phyloP scores from a whole-genome alignment of 2,329 filamentous ascomycete species.

The Aspergillus alliaceus region DNA sequence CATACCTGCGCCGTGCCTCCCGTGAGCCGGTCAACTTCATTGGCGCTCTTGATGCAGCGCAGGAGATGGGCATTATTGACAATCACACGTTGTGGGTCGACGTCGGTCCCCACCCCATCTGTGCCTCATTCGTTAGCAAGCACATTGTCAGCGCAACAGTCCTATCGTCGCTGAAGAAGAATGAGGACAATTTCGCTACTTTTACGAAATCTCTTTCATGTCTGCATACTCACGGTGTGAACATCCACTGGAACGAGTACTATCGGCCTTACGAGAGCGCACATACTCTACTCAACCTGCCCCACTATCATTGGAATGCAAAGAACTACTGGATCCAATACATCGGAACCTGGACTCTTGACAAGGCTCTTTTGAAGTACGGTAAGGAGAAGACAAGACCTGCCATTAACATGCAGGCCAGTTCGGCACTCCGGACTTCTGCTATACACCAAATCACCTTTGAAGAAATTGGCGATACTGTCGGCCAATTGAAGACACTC shows the following conservation, averaged over 20 bases:
- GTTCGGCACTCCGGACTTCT: slow-evolving; percentile 6
- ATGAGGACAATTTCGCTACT: slow-evolving; percentile 65
- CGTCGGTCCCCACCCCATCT: slow-evolving; percentile 72
- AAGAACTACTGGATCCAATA: slow-evolving; percentile 75
- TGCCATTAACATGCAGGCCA: too few species aligned
- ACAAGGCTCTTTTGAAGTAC: slow-evolving; percentile 51
- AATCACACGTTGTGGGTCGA: slow-evolving; percentile 71
- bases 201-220: slow-evolving; percentile 58
- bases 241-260: slow-evolving; percentile 70
- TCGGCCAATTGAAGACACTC: slow-evolving; percentile 34
- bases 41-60: slow-evolving; percentile 61
- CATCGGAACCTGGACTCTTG: slow-evolving; percentile 69
- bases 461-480: slow-evolving; percentile 28
- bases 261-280: slow-evolving; percentile 60
- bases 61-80: slow-evolving; percentile 50
- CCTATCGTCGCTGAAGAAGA: slow-evolving; percentile 56
- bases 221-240: slow-evolving; percentile 63
- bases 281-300: slow-evolving; percentile 61
- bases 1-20: slow-evolving; percentile 65
- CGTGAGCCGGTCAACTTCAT: slow-evolving; percentile 70
- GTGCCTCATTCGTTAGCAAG: slow-evolving; percentile 64
- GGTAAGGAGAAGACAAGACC: not conserved
- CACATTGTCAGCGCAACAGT: slow-evolving; percentile 57
- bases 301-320: slow-evolving; percentile 67
- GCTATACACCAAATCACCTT: slow-evolving; percentile 31